These are phyloP conservation scores for Amanita brunnescens DNA, from an alignment of 768 basidiomycete genomes.

Conservation along the genomic window DNA sequence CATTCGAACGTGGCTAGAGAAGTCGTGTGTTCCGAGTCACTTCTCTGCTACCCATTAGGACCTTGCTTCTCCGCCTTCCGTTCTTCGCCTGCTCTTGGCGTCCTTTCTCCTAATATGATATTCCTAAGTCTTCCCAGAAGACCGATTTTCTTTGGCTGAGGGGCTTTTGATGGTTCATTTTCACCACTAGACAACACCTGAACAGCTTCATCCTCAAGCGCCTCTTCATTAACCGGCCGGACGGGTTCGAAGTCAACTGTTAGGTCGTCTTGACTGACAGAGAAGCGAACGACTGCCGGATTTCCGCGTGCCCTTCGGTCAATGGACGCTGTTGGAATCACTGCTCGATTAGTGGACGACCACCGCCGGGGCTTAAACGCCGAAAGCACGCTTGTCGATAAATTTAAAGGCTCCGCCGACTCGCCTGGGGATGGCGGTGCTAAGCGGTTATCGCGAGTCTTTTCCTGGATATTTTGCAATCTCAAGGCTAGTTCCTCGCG, in stretches of 20 bases:
- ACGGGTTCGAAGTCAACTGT: background rate
- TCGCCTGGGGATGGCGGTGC: background rate
- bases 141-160: background rate
- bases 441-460: conserved; percentile 1
- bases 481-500: background rate
- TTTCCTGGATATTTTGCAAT: conserved; percentile 1
- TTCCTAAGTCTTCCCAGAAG: background rate
- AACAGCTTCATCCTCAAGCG: background rate
- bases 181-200: background rate
- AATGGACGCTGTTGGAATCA: background rate
- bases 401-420: background rate
- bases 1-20: too few relatives aligned
- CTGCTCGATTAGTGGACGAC: background rate
- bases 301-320: background rate
- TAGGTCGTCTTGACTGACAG: background rate
- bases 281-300: background rate
- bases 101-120: background rate
- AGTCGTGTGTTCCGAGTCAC: too few relatives aligned
- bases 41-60: background rate
- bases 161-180: background rate
- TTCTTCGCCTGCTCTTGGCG: background rate
- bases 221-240: background rate
- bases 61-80: background rate
- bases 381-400: background rate
- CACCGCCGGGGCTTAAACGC: background rate